These are phyloP conservation scores for Globisporangium acanthophoron DNA, from an alignment of 352 stramenopile genomes.

Conservation along the genomic window DNA sequence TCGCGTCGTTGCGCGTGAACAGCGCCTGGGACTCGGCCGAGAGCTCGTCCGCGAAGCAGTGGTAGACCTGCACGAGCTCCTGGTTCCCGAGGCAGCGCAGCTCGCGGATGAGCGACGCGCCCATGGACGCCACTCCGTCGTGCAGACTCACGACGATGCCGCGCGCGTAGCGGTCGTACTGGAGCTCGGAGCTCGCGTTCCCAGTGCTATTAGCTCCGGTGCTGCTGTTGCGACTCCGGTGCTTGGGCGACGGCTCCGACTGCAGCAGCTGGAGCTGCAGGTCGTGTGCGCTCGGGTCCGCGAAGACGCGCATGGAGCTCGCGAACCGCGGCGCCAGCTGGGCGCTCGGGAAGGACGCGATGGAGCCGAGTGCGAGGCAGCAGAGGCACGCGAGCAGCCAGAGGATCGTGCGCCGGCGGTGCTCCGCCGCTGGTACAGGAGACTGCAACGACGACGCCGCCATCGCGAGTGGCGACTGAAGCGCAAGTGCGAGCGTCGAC, in stretches of 20 bases:
- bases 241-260: neutral
- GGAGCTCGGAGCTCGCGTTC: too few relatives aligned
- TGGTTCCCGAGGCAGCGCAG: slow-evolving; percentile 34
- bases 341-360: slow-evolving; percentile 25
- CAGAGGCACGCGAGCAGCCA: slow-evolving; percentile 34
- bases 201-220: neutral
- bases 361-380: slow-evolving; percentile 30
- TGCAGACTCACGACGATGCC: slow-evolving; percentile 39
- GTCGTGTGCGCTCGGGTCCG: neutral
- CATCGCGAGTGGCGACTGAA: neutral
- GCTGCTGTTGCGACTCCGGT: neutral
- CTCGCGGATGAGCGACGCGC: slow-evolving; percentile 53
- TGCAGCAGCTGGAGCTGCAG: slow-evolving; percentile 5
- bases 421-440: neutral
- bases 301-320: neutral
- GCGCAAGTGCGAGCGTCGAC: neutral
- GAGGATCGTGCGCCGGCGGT: slow-evolving; percentile 16
- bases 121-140: slow-evolving; percentile 29
- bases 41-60: slow-evolving; percentile 42
- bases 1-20: slow-evolving; percentile 33
- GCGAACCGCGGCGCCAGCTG: slow-evolving; percentile 13
- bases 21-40: slow-evolving; percentile 23
- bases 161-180: slow-evolving; percentile 4
- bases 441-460: neutral
- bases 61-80: slow-evolving; percentile 39